Conservation (phyloP, 495 filamentous ascomycete species). For the Penicillium argentinense region DNA sequence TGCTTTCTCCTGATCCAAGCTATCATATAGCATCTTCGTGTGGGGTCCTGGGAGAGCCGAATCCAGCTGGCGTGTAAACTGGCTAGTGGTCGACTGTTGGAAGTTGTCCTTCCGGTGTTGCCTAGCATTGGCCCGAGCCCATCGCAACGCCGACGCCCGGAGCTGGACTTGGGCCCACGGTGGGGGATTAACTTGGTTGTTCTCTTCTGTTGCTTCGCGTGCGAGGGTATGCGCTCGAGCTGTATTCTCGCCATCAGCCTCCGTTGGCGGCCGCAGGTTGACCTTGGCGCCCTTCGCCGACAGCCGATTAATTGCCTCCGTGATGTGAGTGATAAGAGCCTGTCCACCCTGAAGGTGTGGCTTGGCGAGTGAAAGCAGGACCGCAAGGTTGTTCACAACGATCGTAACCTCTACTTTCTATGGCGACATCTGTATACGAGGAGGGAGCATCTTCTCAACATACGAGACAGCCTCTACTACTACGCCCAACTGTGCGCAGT, state of each 20-base stretch:
- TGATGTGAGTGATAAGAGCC: neutral
- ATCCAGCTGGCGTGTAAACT: constrained; percentile 2
- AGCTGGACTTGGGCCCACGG: constrained; percentile 4
- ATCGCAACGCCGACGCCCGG: constrained; percentile 6
- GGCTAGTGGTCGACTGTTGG: neutral
- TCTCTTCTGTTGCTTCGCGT: constrained; percentile 1
- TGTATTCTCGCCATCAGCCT: constrained; percentile 1
- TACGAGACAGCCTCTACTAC: constrained; percentile 1
- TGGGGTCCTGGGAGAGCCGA: no score
- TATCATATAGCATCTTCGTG: no score
- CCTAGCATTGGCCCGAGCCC: constrained; percentile 1
- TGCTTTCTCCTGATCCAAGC: no score
- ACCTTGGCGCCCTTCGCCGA: neutral
- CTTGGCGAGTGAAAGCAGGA: constrained; percentile 3
- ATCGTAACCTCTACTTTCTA: constrained; percentile 1
- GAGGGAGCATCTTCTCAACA: neutral
- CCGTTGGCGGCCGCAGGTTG: neutral
- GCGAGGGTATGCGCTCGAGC: constrained; percentile 3
- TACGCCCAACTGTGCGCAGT: neutral
- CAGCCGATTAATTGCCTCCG: constrained; percentile 4
- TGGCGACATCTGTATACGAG: neutral
- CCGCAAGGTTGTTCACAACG: neutral
- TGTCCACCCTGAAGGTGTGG: no score
- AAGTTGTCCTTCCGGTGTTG: neutral
- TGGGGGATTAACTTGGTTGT: neutral